A percentile compares a stretch with the other conserved stretches of the same genome.
Conservation (phyloP, 805 yeast species). For the Wickerhamiella qilinensis region DNA sequence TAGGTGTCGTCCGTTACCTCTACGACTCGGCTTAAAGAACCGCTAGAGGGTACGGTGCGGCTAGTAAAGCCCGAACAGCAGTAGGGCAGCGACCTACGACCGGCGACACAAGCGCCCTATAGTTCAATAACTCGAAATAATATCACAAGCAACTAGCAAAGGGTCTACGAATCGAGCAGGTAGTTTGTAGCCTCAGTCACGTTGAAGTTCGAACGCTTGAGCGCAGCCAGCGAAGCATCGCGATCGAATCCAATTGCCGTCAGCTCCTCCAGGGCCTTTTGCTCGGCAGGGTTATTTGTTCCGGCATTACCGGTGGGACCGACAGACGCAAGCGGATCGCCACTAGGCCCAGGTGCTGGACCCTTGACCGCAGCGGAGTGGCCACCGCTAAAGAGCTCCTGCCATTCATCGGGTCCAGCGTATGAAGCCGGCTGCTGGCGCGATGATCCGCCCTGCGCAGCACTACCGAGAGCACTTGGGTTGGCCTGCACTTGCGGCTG, state of each 20-base stretch:
- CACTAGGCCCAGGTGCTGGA: background rate
- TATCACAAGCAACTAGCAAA: too few relatives aligned
- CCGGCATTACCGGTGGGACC: conserved; percentile 5
- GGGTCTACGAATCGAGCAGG: conserved; percentile 35
- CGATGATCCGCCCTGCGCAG: conserved; percentile 1
- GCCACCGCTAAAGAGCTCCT: conserved; percentile 73
- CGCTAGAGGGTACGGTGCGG: too few relatives aligned
- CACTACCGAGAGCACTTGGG: too few relatives aligned
- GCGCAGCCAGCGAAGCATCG: conserved; percentile 49
- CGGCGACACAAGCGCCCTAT: too few relatives aligned
- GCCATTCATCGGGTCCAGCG: conserved; percentile 66
- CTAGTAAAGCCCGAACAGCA: too few relatives aligned
- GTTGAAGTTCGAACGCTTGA: conserved; percentile 54
- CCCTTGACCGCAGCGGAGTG: conserved; percentile 9
- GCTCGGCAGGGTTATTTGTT: conserved; percentile 15
- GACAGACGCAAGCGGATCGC: conserved; percentile 1
- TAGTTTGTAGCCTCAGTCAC: conserved; percentile 77
- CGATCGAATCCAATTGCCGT: conserved; percentile 80
- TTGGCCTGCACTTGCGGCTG: too few relatives aligned
- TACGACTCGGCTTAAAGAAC: too few relatives aligned
- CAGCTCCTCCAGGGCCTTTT: conserved; percentile 50
- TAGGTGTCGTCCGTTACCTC: too few relatives aligned
- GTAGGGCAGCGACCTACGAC: too few relatives aligned
- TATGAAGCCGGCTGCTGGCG: conserved; percentile 1
- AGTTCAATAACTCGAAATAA: too few relatives aligned